phyloP scores from a whole-genome alignment of 208 protist species.

The Herpetomonas tarakana region DNA sequence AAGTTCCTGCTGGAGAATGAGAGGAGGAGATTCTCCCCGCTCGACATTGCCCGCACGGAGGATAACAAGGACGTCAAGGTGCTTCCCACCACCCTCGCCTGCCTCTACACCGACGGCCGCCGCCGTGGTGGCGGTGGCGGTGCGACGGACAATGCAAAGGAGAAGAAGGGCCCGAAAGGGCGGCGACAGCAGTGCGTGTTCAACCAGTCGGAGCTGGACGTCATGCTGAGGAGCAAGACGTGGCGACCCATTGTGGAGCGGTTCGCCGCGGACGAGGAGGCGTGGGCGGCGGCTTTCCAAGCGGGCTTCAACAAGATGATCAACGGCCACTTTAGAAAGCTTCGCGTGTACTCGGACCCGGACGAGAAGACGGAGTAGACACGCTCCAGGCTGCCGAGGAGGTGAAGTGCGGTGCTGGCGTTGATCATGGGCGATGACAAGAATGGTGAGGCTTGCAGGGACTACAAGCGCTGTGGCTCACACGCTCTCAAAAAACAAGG shows the following conservation, averaged over 20 bases:
- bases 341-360: slow-evolving; percentile 62
- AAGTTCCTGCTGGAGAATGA: slow-evolving; percentile 69
- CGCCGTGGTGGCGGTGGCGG: neutral
- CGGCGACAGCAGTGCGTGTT: slow-evolving; percentile 57
- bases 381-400: neutral
- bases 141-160: slow-evolving; percentile 7
- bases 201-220: slow-evolving; percentile 59
- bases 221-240: slow-evolving; percentile 39
- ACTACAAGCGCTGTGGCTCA: no score
- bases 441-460: no score
- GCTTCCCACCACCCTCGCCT: slow-evolving; percentile 55
- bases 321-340: slow-evolving; percentile 69
- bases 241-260: slow-evolving; percentile 50
- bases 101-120: slow-evolving; percentile 39
- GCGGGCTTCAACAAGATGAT: slow-evolving; percentile 81
- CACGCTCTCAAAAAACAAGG: no score
- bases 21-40: slow-evolving; percentile 34
- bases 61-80: slow-evolving; percentile 62
- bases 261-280: slow-evolving; percentile 56
- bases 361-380: slow-evolving; percentile 9
- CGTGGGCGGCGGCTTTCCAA: slow-evolving; percentile 61
- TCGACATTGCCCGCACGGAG: slow-evolving; percentile 61
- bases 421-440: no score
- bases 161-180: slow-evolving; percentile 8
- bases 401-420: no score